These are phyloP conservation scores for Trichoderma afroharzianum DNA, from an alignment of 2,329 filamentous ascomycete genomes.

Conservation along the genomic window DNA sequence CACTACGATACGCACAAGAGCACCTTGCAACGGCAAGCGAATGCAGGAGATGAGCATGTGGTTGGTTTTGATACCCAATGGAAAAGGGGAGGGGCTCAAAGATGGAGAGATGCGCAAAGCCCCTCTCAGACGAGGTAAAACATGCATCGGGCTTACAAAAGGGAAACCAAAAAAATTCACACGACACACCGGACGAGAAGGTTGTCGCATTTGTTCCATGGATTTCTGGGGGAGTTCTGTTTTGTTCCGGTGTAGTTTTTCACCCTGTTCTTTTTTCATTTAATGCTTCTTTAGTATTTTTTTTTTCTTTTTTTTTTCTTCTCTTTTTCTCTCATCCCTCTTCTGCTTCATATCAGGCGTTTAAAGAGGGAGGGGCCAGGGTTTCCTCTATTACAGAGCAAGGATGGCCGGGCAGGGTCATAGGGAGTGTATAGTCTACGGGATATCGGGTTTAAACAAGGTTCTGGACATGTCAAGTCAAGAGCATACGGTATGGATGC, in stretches of 20 bases:
- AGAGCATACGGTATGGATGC: neutral
- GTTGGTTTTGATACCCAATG: neutral
- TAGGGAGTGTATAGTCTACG: neutral
- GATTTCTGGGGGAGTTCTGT: neutral
- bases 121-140: neutral
- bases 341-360: neutral
- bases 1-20: neutral
- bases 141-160: neutral
- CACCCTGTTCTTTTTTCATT: neutral
- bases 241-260: neutral
- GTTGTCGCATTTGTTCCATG: neutral
- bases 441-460: neutral
- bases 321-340: neutral
- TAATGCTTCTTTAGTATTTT: neutral
- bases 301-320: neutral
- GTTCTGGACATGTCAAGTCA: neutral
- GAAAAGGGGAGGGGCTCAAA: neutral
- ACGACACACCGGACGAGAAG: neutral
- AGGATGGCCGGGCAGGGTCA: neutral
- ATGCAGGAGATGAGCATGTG: neutral
- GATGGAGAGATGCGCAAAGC: neutral
- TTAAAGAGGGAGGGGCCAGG: neutral
- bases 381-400: neutral
- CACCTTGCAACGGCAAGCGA: neutral
- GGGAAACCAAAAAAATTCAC: neutral